These are phyloP conservation scores for Silene latifolia DNA, from an alignment of 148 eudicot species.

Conservation along the genomic window DNA sequence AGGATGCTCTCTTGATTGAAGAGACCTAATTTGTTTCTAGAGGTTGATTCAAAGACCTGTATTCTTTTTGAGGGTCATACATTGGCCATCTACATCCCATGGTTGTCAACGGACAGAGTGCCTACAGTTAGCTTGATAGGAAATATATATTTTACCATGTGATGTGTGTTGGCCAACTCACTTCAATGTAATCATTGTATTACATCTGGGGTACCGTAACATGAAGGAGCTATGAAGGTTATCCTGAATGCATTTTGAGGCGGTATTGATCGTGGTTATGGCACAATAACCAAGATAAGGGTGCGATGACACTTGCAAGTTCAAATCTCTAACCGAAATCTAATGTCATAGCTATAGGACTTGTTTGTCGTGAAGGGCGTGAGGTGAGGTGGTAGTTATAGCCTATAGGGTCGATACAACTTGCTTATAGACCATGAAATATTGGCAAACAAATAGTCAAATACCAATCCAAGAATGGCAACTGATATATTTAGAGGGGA, in stretches of 20 bases:
- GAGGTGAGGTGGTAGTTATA: background rate
- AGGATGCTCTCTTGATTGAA: background rate
- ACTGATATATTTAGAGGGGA: too few species aligned
- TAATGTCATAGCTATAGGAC: background rate
- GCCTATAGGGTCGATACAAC: too few species aligned
- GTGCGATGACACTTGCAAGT: background rate
- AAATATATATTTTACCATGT: background rate
- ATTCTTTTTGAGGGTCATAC: background rate
- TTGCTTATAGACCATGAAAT: too few species aligned
- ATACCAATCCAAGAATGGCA: too few species aligned
- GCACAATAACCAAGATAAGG: background rate
- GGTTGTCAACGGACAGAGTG: background rate
- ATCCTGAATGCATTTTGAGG: background rate
- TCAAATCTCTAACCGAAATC: background rate
- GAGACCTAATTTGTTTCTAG: background rate
- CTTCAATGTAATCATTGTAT: background rate
- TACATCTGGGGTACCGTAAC: background rate
- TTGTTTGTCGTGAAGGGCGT: background rate
- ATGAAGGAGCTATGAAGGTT: too few species aligned
- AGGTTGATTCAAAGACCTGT: background rate
- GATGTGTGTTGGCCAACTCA: background rate
- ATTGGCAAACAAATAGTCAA: too few species aligned
- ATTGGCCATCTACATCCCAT: background rate
- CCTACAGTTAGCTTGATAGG: background rate
- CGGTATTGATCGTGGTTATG: background rate